phyloP scores from a whole-genome alignment of 2,329 filamentous ascomycete species.

The Trichoderma sp. region DNA sequence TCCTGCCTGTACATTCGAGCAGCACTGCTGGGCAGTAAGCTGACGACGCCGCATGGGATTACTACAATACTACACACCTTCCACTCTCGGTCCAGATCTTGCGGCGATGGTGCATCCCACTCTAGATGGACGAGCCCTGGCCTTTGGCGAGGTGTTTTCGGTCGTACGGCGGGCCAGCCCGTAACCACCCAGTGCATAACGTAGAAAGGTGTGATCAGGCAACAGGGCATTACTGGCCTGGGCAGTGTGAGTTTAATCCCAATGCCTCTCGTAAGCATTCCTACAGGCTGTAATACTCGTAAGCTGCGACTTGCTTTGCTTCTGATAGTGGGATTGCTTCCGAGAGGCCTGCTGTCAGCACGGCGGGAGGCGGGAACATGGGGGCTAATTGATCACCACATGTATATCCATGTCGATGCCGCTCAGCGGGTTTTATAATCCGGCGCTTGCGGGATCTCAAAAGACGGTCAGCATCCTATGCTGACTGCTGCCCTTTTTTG shows the following conservation, averaged over 20 bases:
- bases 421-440: neutral
- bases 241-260: neutral
- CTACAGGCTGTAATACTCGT: neutral
- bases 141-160: neutral
- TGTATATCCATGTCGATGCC: neutral
- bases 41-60: neutral
- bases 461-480: neutral
- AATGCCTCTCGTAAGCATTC: neutral
- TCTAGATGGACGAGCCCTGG: neutral
- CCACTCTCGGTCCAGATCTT: constrained; percentile 3
- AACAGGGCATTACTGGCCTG: neutral
- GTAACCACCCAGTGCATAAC: neutral
- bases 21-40: neutral
- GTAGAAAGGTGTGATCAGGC: neutral
- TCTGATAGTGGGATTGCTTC: neutral
- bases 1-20: neutral
- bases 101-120: neutral
- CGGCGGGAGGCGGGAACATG: neutral
- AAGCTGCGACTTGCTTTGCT: neutral
- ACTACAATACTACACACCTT: neutral
- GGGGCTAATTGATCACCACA: neutral
- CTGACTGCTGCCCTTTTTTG: neutral
- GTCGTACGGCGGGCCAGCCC: neutral
- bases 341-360: neutral
- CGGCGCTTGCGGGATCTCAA: neutral